Percentiles rank a stretch among this genome's conserved stretches.
These are phyloP conservation scores for Globisporangium parvum DNA, from an alignment of 352 stramenopile genomes.

Conservation along the genomic window DNA sequence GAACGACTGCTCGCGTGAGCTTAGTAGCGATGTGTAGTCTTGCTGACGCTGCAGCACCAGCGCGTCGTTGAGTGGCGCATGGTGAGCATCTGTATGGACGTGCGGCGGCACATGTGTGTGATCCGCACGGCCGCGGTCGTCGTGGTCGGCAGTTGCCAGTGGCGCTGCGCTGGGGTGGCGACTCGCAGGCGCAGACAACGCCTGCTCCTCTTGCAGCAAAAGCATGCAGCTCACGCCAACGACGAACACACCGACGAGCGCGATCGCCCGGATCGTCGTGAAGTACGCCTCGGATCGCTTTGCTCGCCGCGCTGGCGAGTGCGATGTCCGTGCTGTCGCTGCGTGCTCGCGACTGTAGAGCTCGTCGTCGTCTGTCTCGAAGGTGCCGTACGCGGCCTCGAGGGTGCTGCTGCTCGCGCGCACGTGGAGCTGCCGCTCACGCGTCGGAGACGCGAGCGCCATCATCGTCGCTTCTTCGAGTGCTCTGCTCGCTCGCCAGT, in stretches of 20 bases:
- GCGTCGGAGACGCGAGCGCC: neutral
- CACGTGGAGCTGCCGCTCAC: neutral
- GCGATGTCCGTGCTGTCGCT: neutral
- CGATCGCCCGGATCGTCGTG: slow-evolving; percentile 14
- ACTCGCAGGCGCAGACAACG: neutral
- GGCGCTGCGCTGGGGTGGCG: neutral
- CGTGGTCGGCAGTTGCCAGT: neutral
- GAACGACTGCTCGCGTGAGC: slow-evolving; percentile 9
- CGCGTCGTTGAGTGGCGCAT: neutral
- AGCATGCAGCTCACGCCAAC: slow-evolving; percentile 23
- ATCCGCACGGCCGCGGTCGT: neutral
- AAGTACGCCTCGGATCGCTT: neutral
- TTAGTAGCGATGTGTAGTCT: neutral
- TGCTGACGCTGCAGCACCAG: neutral
- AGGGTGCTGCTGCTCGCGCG: neutral
- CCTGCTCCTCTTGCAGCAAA: slow-evolving; percentile 1
- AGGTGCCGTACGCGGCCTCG: slow-evolving; percentile 36
- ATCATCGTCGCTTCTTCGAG: neutral
- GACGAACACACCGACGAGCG: slow-evolving; percentile 26
- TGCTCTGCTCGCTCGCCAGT: neutral
- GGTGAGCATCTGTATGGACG: no score
- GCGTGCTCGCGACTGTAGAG: neutral
- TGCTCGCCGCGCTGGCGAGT: neutral
- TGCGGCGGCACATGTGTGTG: no score
- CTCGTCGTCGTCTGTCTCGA: slow-evolving; percentile 18